A percentile compares a stretch with the other conserved stretches of the same genome.
These are phyloP conservation scores for Phialophora macrospora DNA, from an alignment of 2,329 filamentous ascomycete species.

Conservation along the genomic window DNA sequence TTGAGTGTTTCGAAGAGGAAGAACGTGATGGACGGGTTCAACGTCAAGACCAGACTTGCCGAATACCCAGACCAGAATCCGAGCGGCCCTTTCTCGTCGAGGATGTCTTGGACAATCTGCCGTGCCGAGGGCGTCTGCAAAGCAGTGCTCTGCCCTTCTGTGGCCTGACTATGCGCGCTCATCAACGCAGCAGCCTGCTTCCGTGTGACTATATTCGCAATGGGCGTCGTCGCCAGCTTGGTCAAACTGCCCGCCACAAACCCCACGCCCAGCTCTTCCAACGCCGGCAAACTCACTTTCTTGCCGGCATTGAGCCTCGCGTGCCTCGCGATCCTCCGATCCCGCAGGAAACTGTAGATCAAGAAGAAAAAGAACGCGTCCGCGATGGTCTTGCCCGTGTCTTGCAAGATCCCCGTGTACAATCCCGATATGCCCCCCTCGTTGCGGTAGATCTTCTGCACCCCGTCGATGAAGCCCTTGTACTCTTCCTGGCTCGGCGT, in stretches of 20 bases:
- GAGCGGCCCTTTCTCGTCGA: slow-evolving; percentile 68
- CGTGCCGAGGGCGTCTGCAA: slow-evolving; percentile 50
- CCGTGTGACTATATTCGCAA: slow-evolving; percentile 79
- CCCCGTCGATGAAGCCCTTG: slow-evolving; percentile 69
- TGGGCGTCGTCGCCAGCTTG: slow-evolving; percentile 76
- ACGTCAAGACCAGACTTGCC: slow-evolving; percentile 75
- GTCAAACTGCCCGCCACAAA: slow-evolving; percentile 74
- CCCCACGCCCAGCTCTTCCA: slow-evolving; percentile 77
- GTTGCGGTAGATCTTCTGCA: slow-evolving; percentile 69
- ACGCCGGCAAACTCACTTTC: slow-evolving; percentile 57
- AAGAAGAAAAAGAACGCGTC: slow-evolving; percentile 89
- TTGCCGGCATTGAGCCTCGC: slow-evolving; percentile 41
- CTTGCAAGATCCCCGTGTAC: slow-evolving; percentile 68
- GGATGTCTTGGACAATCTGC: slow-evolving; percentile 68
- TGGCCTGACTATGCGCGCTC: slow-evolving; percentile 39
- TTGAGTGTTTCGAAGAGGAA: slow-evolving; percentile 77
- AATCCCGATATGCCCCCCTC: slow-evolving; percentile 74
- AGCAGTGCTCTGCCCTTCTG: slow-evolving; percentile 13
- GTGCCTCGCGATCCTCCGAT: slow-evolving; percentile 47
- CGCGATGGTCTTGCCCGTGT: slow-evolving; percentile 69
- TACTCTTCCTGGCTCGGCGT: slow-evolving; percentile 58
- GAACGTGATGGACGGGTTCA: slow-evolving; percentile 87
- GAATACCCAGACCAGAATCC: slow-evolving; percentile 91
- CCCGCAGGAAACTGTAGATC: slow-evolving; percentile 68
- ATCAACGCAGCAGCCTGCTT: slow-evolving; percentile 72